These are phyloP conservation scores for Xylaria sp. DNA, from an alignment of 2,329 filamentous ascomycete species.

Conservation along the genomic window DNA sequence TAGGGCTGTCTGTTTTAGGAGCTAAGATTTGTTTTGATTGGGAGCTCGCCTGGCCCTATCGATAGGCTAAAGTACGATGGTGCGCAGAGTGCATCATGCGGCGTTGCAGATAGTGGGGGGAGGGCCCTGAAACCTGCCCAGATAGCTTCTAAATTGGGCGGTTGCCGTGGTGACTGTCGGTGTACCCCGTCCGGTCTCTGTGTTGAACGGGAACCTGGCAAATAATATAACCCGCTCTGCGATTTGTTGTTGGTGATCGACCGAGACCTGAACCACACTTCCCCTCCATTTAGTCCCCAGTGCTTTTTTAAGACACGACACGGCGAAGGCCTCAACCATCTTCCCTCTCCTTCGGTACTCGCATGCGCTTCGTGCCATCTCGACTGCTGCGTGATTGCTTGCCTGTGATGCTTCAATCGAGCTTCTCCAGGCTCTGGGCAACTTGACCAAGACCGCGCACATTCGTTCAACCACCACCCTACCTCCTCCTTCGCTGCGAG, in stretches of 20 bases:
- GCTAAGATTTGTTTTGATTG: conserved; percentile 26
- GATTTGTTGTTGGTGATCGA: conserved; percentile 32
- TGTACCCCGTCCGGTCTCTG: conserved; percentile 4
- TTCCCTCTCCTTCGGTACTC: conserved; percentile 12
- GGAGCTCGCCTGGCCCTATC: conserved; percentile 16
- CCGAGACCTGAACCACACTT: conserved; percentile 12
- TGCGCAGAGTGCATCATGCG: background rate
- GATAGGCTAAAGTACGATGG: conserved; percentile 13
- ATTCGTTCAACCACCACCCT: background rate
- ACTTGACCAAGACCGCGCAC: conserved; percentile 7
- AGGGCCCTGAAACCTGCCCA: conserved; percentile 16
- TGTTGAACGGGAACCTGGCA: conserved; percentile 12
- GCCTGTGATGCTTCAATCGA: conserved; percentile 26
- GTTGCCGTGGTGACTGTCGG: conserved; percentile 31
- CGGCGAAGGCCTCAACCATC: conserved; percentile 2
- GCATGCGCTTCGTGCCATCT: conserved; percentile 24
- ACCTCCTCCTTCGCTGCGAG: background rate
- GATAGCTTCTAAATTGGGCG: background rate
- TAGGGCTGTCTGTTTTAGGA: conserved; percentile 19
- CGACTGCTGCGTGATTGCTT: conserved; percentile 13
- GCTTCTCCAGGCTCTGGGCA: conserved; percentile 13
- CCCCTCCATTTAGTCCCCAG: conserved; percentile 27
- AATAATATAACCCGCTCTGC: conserved; percentile 21
- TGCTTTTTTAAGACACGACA: conserved; percentile 20
- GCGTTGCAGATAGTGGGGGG: conserved; percentile 9